A percentile compares a stretch with the other conserved stretches of the same genome.
phyloP scores from a whole-genome alignment of 805 yeast species.

The Candida takata region DNA sequence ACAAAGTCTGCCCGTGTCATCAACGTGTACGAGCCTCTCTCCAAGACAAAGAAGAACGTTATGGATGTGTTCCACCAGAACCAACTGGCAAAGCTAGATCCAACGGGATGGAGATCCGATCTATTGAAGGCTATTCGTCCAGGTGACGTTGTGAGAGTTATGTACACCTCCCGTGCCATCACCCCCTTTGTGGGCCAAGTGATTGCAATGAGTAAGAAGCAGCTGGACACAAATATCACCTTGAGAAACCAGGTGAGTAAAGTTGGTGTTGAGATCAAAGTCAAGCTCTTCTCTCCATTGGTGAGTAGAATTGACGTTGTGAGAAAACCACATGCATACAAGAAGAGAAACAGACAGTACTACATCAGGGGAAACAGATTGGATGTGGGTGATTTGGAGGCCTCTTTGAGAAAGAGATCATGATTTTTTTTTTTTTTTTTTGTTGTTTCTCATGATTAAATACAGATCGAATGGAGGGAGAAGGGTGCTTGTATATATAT shows the following conservation, averaged over 20 bases:
- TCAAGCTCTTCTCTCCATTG: constrained; percentile 75
- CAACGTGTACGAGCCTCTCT: constrained; percentile 19
- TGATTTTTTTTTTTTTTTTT: too few species aligned
- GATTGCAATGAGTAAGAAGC: constrained; percentile 66
- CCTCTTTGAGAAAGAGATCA: constrained; percentile 27
- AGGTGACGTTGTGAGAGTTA: constrained; percentile 77
- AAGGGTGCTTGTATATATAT: too few species aligned
- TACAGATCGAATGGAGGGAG: too few species aligned
- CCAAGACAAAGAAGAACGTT: constrained; percentile 8
- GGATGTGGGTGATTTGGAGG: constrained; percentile 69
- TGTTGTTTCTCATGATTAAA: too few species aligned
- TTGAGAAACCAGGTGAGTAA: constrained; percentile 77
- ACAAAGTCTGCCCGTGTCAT: constrained; percentile 13
- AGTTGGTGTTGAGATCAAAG: constrained; percentile 78
- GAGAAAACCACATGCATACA: constrained; percentile 64
- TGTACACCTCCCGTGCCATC: constrained; percentile 49
- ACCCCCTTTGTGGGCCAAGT: constrained; percentile 73
- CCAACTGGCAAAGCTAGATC: constrained; percentile 48
- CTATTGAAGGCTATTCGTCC: constrained; percentile 53
- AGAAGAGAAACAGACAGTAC: constrained; percentile 79
- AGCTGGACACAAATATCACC: constrained; percentile 66
- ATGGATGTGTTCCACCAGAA: constrained; percentile 31
- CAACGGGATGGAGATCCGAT: constrained; percentile 58
- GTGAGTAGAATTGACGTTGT: constrained; percentile 72
- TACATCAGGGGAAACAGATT: constrained; percentile 75